Conservation (phyloP, 768 basidiomycete species). For the Pleurotus pulmonarius region DNA sequence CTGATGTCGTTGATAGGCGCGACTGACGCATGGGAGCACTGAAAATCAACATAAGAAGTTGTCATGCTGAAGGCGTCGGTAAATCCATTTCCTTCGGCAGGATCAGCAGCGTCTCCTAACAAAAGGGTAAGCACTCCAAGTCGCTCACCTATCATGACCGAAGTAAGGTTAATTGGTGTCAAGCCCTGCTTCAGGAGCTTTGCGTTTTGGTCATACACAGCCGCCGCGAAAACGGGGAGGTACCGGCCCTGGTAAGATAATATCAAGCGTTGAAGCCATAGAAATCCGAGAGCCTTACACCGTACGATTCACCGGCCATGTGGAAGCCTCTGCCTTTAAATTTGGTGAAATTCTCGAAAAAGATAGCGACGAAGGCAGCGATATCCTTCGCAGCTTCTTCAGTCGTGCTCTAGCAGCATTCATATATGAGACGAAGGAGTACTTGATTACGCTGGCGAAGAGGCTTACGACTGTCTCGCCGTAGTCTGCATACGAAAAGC, state of each 20-base stretch:
- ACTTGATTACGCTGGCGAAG: too few species aligned
- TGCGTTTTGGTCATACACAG: conserved; percentile 71
- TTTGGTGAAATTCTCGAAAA: conserved; percentile 69
- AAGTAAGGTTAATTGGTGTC: conserved; percentile 60
- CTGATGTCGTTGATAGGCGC: conserved; percentile 37
- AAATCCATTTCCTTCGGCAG: conserved; percentile 34
- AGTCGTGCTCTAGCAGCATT: conserved; percentile 45
- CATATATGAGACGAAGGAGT: too few species aligned
- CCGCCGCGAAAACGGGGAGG: conserved; percentile 71
- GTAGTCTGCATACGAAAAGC: conserved; percentile 62
- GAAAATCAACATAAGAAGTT: conserved; percentile 31
- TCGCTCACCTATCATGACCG: conserved; percentile 72
- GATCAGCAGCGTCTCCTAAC: not conserved
- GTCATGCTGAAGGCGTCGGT: conserved; percentile 44
- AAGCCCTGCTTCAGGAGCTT: conserved; percentile 48
- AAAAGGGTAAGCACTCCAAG: not conserved
- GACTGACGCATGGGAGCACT: conserved; percentile 41
- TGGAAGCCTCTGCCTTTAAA: conserved; percentile 68
- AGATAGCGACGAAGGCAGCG: conserved; percentile 66
- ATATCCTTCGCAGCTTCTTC: conserved; percentile 70
- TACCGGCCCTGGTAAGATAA: conserved; percentile 55
- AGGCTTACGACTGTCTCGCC: conserved; percentile 52
- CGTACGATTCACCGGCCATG: conserved; percentile 76
- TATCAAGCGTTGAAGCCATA: not conserved
- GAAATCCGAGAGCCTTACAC: conserved; percentile 36